These are phyloP conservation scores for Trypanosoma boissoni DNA, from an alignment of 208 protist genomes.

Conservation along the genomic window DNA sequence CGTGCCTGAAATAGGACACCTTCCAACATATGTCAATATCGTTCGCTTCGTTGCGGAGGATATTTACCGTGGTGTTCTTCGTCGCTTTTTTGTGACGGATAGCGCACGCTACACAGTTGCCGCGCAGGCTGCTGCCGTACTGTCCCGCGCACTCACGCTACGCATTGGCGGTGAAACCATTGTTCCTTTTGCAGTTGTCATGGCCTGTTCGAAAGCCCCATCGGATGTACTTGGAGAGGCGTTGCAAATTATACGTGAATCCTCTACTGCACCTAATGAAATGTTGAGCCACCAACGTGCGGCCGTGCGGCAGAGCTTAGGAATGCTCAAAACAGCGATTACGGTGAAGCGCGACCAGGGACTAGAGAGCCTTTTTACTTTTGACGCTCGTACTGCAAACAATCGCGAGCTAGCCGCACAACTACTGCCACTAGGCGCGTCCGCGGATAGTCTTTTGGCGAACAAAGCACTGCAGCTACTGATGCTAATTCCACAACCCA, in stretches of 20 bases:
- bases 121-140: constrained; percentile 61
- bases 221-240: constrained; percentile 75
- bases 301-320: constrained; percentile 71
- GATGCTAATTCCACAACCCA: constrained; percentile 49
- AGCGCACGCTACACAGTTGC: constrained; percentile 68
- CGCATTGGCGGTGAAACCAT: constrained; percentile 24
- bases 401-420: constrained; percentile 56
- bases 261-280: constrained; percentile 44
- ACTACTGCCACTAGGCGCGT: constrained; percentile 44
- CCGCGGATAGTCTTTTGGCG: constrained; percentile 50
- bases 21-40: constrained; percentile 55
- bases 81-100: constrained; percentile 45
- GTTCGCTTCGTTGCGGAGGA: constrained; percentile 77
- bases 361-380: constrained; percentile 55
- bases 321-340: constrained; percentile 60
- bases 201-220: constrained; percentile 69
- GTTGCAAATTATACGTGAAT: constrained; percentile 43
- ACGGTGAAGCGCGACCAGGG: constrained; percentile 43
- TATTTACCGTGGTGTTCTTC: constrained; percentile 61
- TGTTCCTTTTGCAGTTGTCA: constrained; percentile 55
- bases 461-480: constrained; percentile 62
- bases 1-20: constrained; percentile 31
- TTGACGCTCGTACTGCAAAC: constrained; percentile 66
- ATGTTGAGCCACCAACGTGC: constrained; percentile 56
- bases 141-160: constrained; percentile 59